Evolutionary conservation across 2,329 filamentous ascomycete species (phyloP).

Genomic region (Fusarium nanum): DNA sequence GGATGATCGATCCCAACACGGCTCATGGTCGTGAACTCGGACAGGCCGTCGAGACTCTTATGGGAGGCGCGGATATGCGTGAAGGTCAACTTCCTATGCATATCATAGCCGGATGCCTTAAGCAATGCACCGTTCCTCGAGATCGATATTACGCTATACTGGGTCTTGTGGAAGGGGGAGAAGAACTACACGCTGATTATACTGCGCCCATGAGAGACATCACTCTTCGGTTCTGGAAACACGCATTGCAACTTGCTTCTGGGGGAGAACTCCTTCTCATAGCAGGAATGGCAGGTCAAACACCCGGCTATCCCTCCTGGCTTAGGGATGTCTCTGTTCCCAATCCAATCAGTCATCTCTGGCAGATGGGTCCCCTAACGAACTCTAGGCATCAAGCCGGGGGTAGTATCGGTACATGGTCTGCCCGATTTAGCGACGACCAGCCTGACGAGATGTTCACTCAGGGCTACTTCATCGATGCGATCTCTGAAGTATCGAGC

Average conservation of each 20-base stretch:
- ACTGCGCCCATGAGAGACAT: neutral
- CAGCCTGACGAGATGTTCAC: neutral
- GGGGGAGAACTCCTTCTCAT: neutral
- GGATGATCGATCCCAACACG: neutral
- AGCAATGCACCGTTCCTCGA: neutral
- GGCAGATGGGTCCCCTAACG: neutral
- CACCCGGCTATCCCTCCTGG: conserved; percentile 1
- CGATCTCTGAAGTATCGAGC: neutral
- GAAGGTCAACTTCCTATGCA: neutral
- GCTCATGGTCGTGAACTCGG: neutral
- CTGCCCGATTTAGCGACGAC: neutral
- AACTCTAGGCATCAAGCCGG: conserved; percentile 1
- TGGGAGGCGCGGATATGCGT: accelerated
- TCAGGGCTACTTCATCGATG: neutral
- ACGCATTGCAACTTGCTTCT: neutral
- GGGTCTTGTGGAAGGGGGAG: neutral
- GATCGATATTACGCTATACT: conserved; percentile 23
- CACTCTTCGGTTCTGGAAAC: conserved; percentile 14
- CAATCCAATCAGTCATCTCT: neutral
- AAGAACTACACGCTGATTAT: neutral
- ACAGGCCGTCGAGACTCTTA: accelerated
- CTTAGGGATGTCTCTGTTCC: conserved; percentile 3
- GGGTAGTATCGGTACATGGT: neutral
- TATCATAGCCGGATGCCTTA: neutral
- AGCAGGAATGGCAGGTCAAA: neutral